Base-by-base conservation (phyloP, 306 rosid species). In the Datisca glomerata region DNA sequence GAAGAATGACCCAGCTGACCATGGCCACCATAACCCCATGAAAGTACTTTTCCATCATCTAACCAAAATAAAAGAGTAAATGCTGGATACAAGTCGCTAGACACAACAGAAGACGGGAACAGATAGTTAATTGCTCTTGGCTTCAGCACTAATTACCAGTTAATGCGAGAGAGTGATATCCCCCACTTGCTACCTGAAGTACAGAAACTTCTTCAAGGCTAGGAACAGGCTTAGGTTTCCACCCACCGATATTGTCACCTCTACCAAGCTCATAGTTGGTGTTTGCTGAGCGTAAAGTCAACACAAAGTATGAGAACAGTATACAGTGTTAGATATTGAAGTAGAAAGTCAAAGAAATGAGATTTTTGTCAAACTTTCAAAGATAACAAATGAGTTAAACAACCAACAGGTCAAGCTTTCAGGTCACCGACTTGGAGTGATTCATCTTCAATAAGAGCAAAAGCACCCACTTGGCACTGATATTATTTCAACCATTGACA, bases 21-120 rank as follows among this genome's bases (percentile, higher is more conserved):
- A 49, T 74, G 93, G 40, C 79, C 83, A 46, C 97, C 97, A 66
- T 89, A 80, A 33, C 97, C 97, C 95, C 97, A 89, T 3, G 97
- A 89, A 53, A 83, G 73, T 53, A 83, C 95, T 67, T 77, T 80
- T 3, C 97, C 97, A 29, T 77, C 93, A 55, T 69, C 97, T 89
- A 54, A 47, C 50, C 17, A 53, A 40, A 23, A 55, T 52, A 44
- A 38, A 10, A 47, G 51, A 31, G n/a, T 8, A 31, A 31, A 31
- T 14, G n/a, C 2, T 8, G 9, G n/a, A 12, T 8, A 31, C 13
- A 8, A 31, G n/a, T n/a, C n/a, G n/a, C n/a, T n/a, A n/a, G n/a
- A n/a, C n/a, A n/a, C n/a, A n/a, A n/a, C n/a, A n/a, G n/a, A n/a
- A n/a, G n/a, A n/a, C n/a, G n/a, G n/a, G n/a, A n/a, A n/a, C n/a